Evolutionary conservation across 2,329 filamentous ascomycete species (phyloP).

Genomic region (Ceratocystis cubensis): DNA sequence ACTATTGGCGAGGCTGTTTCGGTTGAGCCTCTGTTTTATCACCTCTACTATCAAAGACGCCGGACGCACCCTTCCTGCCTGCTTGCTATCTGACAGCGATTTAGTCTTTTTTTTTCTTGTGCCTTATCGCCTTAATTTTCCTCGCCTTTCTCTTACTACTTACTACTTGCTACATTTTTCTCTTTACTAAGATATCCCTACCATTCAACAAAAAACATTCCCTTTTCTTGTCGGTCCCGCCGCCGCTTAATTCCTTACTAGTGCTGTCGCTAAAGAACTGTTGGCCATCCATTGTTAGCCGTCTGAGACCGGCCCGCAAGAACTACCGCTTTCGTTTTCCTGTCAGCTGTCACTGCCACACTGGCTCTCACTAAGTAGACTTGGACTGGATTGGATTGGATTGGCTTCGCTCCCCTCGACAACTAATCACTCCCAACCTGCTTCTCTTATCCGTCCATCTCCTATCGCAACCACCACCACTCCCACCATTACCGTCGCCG

Average conservation of each 20-base stretch:
- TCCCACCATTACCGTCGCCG: not conserved
- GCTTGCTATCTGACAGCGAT: not conserved
- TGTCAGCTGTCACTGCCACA: not conserved
- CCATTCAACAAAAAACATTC: not conserved
- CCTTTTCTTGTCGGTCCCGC: not conserved
- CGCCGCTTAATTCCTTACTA: slow-evolving; percentile 4
- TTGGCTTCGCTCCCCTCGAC: no score
- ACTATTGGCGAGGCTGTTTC: not conserved
- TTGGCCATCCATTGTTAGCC: not conserved
- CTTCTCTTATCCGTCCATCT: no score
- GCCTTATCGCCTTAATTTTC: not conserved
- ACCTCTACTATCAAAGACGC: not conserved
- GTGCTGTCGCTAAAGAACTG: not conserved
- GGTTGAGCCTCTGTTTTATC: not conserved
- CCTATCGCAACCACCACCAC: not conserved
- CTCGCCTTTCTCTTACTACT: not conserved
- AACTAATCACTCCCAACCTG: no score
- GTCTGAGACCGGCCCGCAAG: not conserved
- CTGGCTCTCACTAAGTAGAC: not conserved
- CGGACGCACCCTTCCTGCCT: not conserved
- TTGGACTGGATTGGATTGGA: no score
- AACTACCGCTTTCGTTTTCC: slow-evolving; percentile 5
- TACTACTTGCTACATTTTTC: not conserved
- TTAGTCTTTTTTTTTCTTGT: not conserved
- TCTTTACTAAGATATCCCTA: not conserved